These are phyloP conservation scores for Cladosporium austrohemisphaericum DNA, from an alignment of 2,329 filamentous ascomycete genomes.

Conservation along the genomic window DNA sequence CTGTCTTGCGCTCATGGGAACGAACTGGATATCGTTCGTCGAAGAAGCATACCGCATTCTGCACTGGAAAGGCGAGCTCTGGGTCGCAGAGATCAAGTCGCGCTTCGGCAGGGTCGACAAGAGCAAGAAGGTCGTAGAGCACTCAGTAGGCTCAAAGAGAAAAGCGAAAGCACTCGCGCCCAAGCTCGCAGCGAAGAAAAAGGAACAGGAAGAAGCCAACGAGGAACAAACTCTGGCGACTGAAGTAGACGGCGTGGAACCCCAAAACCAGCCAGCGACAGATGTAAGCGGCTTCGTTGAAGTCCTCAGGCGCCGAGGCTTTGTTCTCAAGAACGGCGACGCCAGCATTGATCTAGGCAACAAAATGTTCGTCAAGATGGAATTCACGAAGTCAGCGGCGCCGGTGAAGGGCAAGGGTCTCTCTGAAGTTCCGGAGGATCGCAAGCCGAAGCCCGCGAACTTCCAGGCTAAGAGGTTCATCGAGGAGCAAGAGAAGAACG, in stretches of 20 bases:
- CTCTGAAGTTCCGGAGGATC: slow-evolving; percentile 36
- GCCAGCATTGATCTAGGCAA: slow-evolving; percentile 74
- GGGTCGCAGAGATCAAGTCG: slow-evolving; percentile 95
- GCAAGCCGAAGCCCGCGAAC: slow-evolving; percentile 31
- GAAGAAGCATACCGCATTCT: slow-evolving; percentile 92
- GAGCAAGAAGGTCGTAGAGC: slow-evolving; percentile 52
- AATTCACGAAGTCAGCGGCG: slow-evolving; percentile 78
- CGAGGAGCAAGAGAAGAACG: slow-evolving; percentile 50
- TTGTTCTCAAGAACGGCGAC: slow-evolving; percentile 69
- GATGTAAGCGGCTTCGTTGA: slow-evolving; percentile 85
- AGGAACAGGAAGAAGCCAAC: slow-evolving; percentile 50
- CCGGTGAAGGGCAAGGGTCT: slow-evolving; percentile 73
- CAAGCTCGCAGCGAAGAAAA: slow-evolving; percentile 43
- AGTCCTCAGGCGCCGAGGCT: slow-evolving; percentile 74
- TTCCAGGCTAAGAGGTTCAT: slow-evolving; percentile 51
- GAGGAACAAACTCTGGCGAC: slow-evolving; percentile 58
- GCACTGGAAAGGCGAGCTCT: slow-evolving; percentile 91
- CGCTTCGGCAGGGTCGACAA: slow-evolving; percentile 67
- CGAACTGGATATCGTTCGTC: slow-evolving; percentile 95
- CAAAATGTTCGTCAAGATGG: slow-evolving; percentile 98
- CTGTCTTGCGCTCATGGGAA: slow-evolving; percentile 96
- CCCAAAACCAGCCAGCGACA: slow-evolving; percentile 65
- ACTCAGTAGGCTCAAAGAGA: slow-evolving; percentile 66
- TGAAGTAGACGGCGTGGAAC: slow-evolving; percentile 65
- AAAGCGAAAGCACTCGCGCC: slow-evolving; percentile 42